A percentile compares a stretch with the other conserved stretches of the same genome.
These are phyloP conservation scores for Aspergillus persii DNA, from an alignment of 2,329 filamentous ascomycete species.

Conservation along the genomic window DNA sequence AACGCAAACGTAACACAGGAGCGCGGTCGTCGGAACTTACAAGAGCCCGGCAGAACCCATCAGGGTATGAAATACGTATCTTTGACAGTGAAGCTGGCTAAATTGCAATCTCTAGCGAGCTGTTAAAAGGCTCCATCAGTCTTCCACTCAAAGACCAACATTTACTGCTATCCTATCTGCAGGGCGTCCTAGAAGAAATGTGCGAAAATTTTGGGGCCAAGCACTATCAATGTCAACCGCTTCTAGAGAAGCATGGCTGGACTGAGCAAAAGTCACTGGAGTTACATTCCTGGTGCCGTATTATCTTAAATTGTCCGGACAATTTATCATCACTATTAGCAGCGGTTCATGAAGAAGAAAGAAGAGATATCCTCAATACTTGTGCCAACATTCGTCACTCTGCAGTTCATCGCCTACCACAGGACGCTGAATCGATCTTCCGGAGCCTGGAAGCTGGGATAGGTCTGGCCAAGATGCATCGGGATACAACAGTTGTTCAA, in stretches of 20 bases:
- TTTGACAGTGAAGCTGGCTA: not conserved
- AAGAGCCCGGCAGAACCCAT: not conserved
- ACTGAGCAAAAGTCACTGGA: not conserved
- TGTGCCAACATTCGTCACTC: slow-evolving; percentile 1
- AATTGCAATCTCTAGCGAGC: not conserved
- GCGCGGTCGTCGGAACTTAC: not conserved
- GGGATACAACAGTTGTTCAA: slow-evolving; percentile 1
- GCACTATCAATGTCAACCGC: not conserved
- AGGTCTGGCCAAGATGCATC: slow-evolving; percentile 1
- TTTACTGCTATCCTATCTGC: not conserved
- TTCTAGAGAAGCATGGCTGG: slow-evolving; percentile 2
- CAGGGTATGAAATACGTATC: not conserved
- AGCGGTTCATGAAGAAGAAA: slow-evolving; percentile 1
- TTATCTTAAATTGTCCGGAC: slow-evolving; percentile 1
- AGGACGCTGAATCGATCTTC: slow-evolving; percentile 1
- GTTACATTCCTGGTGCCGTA: not conserved
- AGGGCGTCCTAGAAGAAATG: not conserved
- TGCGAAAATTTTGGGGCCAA: not conserved
- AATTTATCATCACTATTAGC: not conserved
- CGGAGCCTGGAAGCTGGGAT: not conserved
- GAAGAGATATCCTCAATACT: not conserved
- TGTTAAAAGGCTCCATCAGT: not conserved
- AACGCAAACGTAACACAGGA: not conserved
- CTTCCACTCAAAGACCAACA: not conserved
- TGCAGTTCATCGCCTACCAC: not conserved